These are phyloP conservation scores for Didymella sp. DNA, from an alignment of 2,329 filamentous ascomycete species.

Conservation along the genomic window DNA sequence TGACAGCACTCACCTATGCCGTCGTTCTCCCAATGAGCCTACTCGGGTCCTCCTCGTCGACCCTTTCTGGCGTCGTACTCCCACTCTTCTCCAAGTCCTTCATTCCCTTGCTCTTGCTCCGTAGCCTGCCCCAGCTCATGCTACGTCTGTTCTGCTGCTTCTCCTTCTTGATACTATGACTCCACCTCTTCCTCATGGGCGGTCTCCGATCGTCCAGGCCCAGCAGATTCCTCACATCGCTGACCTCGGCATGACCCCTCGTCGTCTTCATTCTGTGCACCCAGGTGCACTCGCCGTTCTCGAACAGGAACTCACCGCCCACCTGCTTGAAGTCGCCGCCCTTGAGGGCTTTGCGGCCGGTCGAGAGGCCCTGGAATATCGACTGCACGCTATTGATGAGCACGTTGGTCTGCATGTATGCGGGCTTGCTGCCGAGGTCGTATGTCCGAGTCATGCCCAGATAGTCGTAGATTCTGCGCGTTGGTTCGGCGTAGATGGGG, in stretches of 20 bases:
- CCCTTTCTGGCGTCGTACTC: constrained; percentile 29
- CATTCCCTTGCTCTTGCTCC: constrained; percentile 36
- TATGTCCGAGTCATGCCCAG: constrained; percentile 74
- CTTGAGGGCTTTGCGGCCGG: constrained; percentile 65
- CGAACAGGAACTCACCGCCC: constrained; percentile 81
- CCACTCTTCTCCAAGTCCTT: constrained; percentile 30
- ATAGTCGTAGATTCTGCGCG: constrained; percentile 67
- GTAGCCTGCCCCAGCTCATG: constrained; percentile 37
- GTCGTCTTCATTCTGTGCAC: constrained; percentile 83
- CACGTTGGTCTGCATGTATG: constrained; percentile 67
- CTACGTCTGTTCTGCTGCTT: constrained; percentile 34
- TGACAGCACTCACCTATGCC: background rate
- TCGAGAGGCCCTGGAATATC: constrained; percentile 67
- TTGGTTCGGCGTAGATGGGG: constrained; percentile 80
- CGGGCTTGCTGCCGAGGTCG: constrained; percentile 66
- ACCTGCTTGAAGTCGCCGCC: constrained; percentile 73
- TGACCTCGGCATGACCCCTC: constrained; percentile 76
- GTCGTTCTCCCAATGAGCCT: constrained; percentile 17
- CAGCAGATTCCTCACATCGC: constrained; percentile 68
- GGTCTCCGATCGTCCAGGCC: constrained; percentile 51
- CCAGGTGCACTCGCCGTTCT: constrained; percentile 74
- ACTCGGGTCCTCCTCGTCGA: constrained; percentile 28
- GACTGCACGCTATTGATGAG: constrained; percentile 57
- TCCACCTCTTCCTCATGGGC: constrained; percentile 45
- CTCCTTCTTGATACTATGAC: constrained; percentile 38